Base-by-base conservation (phyloP, 2,329 filamentous ascomycete genomes). In the Gliomastix tumulicola region DNA sequence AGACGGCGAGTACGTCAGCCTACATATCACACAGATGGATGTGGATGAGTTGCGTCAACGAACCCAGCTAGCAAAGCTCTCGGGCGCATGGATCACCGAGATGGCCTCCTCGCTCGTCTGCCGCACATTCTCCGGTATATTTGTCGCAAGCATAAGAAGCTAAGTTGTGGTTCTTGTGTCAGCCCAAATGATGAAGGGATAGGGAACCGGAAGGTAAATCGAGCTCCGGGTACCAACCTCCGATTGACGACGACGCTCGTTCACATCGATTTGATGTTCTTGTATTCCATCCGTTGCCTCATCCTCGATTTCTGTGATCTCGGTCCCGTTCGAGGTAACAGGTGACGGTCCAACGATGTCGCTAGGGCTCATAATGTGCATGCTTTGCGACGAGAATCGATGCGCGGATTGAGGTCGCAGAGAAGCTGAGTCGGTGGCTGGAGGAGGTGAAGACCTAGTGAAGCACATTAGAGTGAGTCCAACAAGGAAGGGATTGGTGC, bases 31-130 rank as follows among this genome's bases (percentile, higher is more conserved):
- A n/a, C n/a, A n/a, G n/a, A n/a, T n/a, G n/a, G n/a, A n/a, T n/a
- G n/a, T n/a, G n/a, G n/a, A n/a, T n/a, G n/a, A n/a, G n/a, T n/a
- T n/a, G 30, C 10, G 19, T 27, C 5, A 15, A 39, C 32, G 22
- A 16, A 92, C 86, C 75, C 92, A 94, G 48, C 76, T 76, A 38
- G 78, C 74, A 59, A 92, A 96, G 43, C 83, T 86, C 45, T 87
- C 73, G 0, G 89, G 88, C 13, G 86, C 87, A 67, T 95, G 89
- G 47, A 96, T 95, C 37, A 94, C 89, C 2, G 89, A 96, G 36
- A 87, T 74, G 18, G 88, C 82, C 47, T 89, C 87, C 46, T 94
- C 87, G 18, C 74, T 73, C 36, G 65, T 63, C 35, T 71, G 69
- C 54, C 79, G 65, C 56, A 82, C 50, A 41, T 69, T 64, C 30